Percentiles rank a stretch among this genome's conserved stretches.
These are phyloP conservation scores for Hyaloscypha hepaticicola DNA, from an alignment of 495 filamentous ascomycete species.

Conservation along the genomic window DNA sequence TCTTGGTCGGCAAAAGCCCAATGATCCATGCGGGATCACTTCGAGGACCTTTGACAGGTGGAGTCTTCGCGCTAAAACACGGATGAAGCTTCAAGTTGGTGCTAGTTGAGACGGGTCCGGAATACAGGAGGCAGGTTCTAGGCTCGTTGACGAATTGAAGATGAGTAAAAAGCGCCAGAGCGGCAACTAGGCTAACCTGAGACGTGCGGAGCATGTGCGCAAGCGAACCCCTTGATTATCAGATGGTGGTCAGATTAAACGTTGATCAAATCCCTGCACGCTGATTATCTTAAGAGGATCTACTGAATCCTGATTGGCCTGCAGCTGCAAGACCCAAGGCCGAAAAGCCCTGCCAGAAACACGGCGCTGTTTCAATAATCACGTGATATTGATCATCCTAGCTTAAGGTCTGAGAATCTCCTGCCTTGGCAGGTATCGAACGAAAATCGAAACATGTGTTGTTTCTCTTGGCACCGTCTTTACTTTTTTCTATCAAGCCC, in stretches of 20 bases:
- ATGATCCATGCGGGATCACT: too few relatives aligned
- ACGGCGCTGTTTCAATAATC: neutral
- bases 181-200: neutral
- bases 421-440: neutral
- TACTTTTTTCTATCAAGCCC: neutral
- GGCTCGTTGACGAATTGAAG: neutral
- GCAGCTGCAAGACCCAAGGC: neutral
- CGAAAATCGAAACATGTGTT: neutral
- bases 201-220: neutral
- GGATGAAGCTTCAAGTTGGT: neutral
- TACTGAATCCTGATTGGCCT: neutral
- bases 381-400: neutral
- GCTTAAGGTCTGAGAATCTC: neutral
- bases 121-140: neutral
- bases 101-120: neutral
- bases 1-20: neutral
- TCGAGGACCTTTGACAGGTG: neutral
- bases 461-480: neutral
- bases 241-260: neutral
- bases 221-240: constrained; percentile 6
- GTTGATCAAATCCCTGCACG: neutral
- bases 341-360: neutral
- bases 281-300: neutral
- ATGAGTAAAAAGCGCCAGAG: neutral
- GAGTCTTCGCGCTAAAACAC: neutral